A percentile compares a stretch with the other conserved stretches of the same genome.
Conservation (phyloP, 495 filamentous ascomycete species). For the Glarea lozoyensis region DNA sequence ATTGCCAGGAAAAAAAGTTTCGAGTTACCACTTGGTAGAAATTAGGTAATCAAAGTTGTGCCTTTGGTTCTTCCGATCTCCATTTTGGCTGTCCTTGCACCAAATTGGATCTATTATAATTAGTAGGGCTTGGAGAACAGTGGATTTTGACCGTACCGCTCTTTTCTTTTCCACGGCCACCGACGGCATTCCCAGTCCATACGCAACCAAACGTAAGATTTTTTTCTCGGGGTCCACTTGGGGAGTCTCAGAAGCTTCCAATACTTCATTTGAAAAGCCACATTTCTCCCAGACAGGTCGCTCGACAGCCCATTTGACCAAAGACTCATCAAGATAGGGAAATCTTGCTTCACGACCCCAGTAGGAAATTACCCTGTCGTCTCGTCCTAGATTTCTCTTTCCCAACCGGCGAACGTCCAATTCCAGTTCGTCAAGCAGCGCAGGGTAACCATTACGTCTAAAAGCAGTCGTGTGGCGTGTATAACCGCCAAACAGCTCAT, state of each 20-base stretch:
- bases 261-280: conserved; percentile 48
- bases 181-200: conserved; percentile 55
- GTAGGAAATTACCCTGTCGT: conserved; percentile 82
- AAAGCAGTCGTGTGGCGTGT: conserved; percentile 75
- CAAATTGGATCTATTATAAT: conserved; percentile 62
- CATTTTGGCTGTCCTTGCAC: conserved; percentile 80
- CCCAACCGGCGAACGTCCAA: conserved; percentile 82
- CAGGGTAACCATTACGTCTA: conserved; percentile 51
- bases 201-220: conserved; percentile 69
- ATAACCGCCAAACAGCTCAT: conserved; percentile 95
- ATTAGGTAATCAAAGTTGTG: conserved; percentile 40
- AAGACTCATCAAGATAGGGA: conserved; percentile 80
- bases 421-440: conserved; percentile 74
- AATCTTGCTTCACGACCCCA: conserved; percentile 91
- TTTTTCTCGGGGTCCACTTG: conserved; percentile 70
- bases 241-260: conserved; percentile 23
- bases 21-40: neutral
- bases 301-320: conserved; percentile 71
- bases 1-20: conserved; percentile 29
- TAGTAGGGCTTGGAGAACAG: conserved; percentile 10
- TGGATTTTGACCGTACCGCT: conserved; percentile 42
- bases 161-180: conserved; percentile 85
- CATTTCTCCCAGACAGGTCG: conserved; percentile 77
- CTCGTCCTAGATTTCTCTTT: conserved; percentile 85
- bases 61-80: conserved; percentile 64